phyloP scores from a whole-genome alignment of 2,329 filamentous ascomycete genomes.

The Alternaria burnsii region DNA sequence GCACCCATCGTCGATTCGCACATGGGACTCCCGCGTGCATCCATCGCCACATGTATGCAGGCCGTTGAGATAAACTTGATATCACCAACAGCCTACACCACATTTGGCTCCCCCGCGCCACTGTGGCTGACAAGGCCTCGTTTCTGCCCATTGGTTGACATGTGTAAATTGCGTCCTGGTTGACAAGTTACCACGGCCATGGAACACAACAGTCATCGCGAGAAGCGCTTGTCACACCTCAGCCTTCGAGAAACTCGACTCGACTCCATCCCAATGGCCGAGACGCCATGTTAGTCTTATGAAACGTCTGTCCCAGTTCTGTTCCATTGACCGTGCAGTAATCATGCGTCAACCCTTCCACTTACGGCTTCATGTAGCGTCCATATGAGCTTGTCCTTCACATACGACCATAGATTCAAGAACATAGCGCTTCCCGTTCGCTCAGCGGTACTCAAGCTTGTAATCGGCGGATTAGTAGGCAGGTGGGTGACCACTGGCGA shows the following conservation, averaged over 20 bases:
- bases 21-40: not conserved
- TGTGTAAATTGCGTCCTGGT: not conserved
- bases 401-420: constrained; percentile 10
- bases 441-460: constrained; percentile 2
- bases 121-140: constrained; percentile 5
- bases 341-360: not conserved
- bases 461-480: constrained; percentile 8
- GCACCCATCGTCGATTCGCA: constrained; percentile 9
- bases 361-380: not conserved
- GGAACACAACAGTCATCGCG: not conserved
- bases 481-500: constrained; percentile 8
- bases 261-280: not conserved
- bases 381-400: not conserved
- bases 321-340: not conserved
- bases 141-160: constrained; percentile 1
- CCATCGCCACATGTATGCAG: constrained; percentile 12
- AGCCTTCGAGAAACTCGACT: not conserved
- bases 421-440: not conserved
- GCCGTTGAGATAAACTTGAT: constrained; percentile 5
- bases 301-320: not conserved
- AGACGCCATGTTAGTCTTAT: not conserved
- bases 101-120: not conserved
- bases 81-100: not conserved
- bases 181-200: not conserved
- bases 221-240: not conserved